A percentile compares a stretch with the other conserved stretches of the same genome.
phyloP scores from a whole-genome alignment of 2,329 filamentous ascomycete genomes.

The Neonectria punicea region DNA sequence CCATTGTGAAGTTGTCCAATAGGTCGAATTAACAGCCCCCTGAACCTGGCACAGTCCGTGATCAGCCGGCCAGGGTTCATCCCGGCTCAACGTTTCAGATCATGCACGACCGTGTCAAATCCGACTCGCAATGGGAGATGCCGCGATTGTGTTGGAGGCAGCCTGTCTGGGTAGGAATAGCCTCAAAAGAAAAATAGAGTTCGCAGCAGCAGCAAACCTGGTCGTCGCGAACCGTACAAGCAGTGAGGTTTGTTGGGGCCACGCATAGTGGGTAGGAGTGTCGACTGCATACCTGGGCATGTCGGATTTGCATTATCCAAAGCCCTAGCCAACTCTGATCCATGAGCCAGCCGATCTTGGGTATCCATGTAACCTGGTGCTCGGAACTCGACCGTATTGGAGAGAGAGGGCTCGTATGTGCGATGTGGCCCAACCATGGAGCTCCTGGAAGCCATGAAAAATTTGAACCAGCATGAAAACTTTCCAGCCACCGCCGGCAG shows the following conservation, averaged over 20 bases:
- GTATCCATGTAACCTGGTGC: background rate
- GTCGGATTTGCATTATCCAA: slow-evolving; percentile 1
- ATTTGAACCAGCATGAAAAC: background rate
- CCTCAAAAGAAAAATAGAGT: slow-evolving; percentile 9
- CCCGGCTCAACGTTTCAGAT: slow-evolving; percentile 25
- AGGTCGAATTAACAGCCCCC: slow-evolving; percentile 10
- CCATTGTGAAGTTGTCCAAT: slow-evolving; percentile 6
- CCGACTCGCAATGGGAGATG: background rate
- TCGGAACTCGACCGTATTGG: background rate
- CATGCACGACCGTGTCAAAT: slow-evolving; percentile 19
- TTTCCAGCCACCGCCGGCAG: background rate
- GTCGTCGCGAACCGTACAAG: slow-evolving; percentile 11
- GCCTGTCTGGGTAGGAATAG: slow-evolving; percentile 7
- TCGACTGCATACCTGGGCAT: background rate
- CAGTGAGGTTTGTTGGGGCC: background rate
- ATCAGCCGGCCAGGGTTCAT: slow-evolving; percentile 12
- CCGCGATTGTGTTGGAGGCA: background rate
- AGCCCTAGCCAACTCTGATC: background rate
- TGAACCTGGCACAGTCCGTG: slow-evolving; percentile 25
- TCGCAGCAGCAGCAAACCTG: slow-evolving; percentile 2
- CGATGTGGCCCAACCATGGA: background rate
- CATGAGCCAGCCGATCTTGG: background rate
- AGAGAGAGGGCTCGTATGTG: background rate
- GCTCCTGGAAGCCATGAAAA: slow-evolving; percentile 5
- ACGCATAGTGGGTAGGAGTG: background rate